Evolutionary conservation across 1,139 yeast species (phyloP), one percentile per base, ranked within the genome.

Genomic region (Pneumocystis murina): DNA sequence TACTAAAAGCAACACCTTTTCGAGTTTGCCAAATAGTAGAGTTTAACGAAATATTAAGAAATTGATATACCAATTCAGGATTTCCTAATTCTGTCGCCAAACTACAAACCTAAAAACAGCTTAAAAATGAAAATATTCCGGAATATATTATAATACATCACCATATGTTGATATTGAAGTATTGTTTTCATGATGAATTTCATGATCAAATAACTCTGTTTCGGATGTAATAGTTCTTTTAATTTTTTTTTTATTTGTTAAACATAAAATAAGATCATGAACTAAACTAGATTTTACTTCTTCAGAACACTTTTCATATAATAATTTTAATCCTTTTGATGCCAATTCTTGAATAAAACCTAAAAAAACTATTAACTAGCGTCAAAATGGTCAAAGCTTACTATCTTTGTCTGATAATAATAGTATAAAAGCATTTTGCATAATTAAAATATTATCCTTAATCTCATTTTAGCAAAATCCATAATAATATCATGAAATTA

Each of bases 21-120:
- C 96, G 79, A 0, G 97, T 87, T 0, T 95, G 83, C 97, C 98
- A 92, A 48, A 91, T 76, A 0, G 95, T 84, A 0, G 96, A 87
- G 63, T 86, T 86, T 67, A 88, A 86, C 0, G 97, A 96, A 64
- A 92, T 76, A 0, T 96, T 84, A 96, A 92, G 89, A 71, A 92
- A 92, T 71, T 90, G 88, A 74, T 92, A 92, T 5, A 92, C 96
- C 69, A 92, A 80, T 70, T 95, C 82, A 28, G 97, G 96, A 73
- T 92, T 97, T 58, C 97, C 97, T 4, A 90, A 94, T 71, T 92
- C 97, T 1, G 94, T 84, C 0, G 97, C 97, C 62, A 92, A 78
- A 69, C 79, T 64, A 55, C 64, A 63, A n/a, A 62, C 60, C 59
- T 66, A 66, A 35, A 59, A 64, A 28, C 60, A 66, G 16, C 8